Evolutionary conservation across 2,329 filamentous ascomycete genomes (phyloP), one percentile per base, ranked within the genome.

Genomic region (Aphanoascus verrucosus): DNA sequence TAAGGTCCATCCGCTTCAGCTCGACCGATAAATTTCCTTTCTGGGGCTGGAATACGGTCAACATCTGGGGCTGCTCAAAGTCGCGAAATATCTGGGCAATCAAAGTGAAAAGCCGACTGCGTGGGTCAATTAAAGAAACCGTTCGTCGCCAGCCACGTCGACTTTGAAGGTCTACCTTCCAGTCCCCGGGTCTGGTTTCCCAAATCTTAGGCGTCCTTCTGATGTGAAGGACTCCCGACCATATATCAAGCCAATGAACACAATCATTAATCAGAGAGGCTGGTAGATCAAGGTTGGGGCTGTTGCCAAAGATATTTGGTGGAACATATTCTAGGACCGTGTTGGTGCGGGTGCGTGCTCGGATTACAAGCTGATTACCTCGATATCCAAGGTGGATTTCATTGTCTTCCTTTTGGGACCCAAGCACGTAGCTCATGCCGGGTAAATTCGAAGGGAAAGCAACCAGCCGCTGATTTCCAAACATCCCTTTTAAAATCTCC

Each of bases 231-330:
- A 65, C 49, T 1, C 69, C 67, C 1, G 65, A 66, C 1, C 55
- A 46, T 0, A 82, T 11, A 41, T 84, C 69, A 3, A 84, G 66
- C 80, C 81, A 85, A 56, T 86, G 82, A 0, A 77, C 68, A 48
- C 77, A 83, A 5, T 73, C 65, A 0, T 76, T 63, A 0, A 82
- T 56, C 0, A 86, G 66, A 0, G 69, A 61, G 0, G 58, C 58
- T 0, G 82, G 83, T 0, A 84, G 64, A 57, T 82, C 80, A 8
- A 40, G 35, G 19, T 52, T 32, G 28, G 32, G 14, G 40, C 44
- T 20, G 3, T 42, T 32, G 5, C 37, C 43, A 44, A 54, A 49
- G 52, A 40, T 19, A 52, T 5, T 0, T 58, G 54, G 1, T 44
- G 34, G 20, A 52, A 57, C 31, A 76, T 73, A 0, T 0, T 60